These are phyloP conservation scores for Veloporphyrellus conicus DNA, from an alignment of 1,284 basidiomycete genomes.

Conservation along the genomic window DNA sequence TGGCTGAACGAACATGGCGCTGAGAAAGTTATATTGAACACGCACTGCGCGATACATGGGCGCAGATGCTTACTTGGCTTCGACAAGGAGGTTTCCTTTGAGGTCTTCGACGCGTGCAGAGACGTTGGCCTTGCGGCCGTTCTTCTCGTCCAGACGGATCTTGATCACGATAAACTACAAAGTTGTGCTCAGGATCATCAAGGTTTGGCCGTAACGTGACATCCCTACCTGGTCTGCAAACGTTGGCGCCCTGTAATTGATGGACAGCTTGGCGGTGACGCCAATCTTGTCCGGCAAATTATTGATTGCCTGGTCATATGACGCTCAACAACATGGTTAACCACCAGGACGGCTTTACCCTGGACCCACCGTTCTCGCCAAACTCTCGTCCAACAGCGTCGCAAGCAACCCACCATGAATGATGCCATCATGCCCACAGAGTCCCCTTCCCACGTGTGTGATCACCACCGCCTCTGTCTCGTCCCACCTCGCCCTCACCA, in stretches of 20 bases:
- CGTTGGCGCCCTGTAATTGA: conserved; percentile 79
- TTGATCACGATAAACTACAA: conserved; percentile 68
- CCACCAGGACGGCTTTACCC: conserved; percentile 1
- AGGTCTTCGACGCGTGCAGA: conserved; percentile 72
- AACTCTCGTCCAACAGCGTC: conserved; percentile 83
- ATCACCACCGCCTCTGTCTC: conserved; percentile 69
- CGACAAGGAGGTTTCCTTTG: conserved; percentile 73
- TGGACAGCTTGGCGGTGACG: conserved; percentile 80
- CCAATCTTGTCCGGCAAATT: conserved; percentile 86
- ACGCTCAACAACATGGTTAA: background rate
- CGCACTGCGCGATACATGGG: background rate
- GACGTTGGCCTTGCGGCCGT: conserved; percentile 77
- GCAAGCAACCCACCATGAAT: conserved; percentile 91
- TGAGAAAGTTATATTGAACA: conserved; percentile 25
- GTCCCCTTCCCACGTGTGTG: conserved; percentile 76
- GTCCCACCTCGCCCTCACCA: conserved; percentile 73
- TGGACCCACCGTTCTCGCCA: conserved; percentile 75
- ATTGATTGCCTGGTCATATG: conserved; percentile 55
- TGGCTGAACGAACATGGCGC: conserved; percentile 79
- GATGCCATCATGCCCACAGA: conserved; percentile 93
- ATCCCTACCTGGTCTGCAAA: conserved; percentile 72
- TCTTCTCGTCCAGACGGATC: conserved; percentile 57
- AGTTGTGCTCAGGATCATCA: conserved; percentile 2
- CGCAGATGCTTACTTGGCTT: conserved; percentile 60
- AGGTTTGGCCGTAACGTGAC: background rate